Conservation (phyloP, 2,329 filamentous ascomycete genomes). For the Sporothrix curviconia region DNA sequence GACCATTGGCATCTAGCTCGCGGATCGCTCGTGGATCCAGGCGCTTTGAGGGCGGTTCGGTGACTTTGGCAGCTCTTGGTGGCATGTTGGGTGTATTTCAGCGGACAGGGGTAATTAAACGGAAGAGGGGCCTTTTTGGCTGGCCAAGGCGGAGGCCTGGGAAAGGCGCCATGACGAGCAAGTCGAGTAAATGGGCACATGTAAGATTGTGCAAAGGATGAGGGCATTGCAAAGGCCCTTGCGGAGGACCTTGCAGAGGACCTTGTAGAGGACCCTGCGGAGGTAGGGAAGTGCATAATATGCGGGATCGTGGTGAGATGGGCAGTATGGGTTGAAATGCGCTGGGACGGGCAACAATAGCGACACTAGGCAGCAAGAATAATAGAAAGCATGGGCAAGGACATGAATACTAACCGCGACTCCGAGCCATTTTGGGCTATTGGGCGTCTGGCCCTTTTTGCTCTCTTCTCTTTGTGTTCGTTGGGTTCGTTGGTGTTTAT, state of each 20-base stretch:
- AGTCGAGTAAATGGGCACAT: neutral
- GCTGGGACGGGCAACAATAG: neutral
- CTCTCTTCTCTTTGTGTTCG: too few relatives aligned
- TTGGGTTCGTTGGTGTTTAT: neutral
- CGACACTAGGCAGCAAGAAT: neutral
- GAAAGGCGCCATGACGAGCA: neutral
- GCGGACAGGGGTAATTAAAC: conserved; percentile 1
- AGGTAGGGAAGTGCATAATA: too few relatives aligned
- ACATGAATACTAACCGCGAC: conserved; percentile 13
- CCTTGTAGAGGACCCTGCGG: too few relatives aligned
- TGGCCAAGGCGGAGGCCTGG: neutral
- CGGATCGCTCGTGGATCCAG: neutral
- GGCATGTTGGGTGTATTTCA: neutral
- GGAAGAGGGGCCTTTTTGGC: conserved; percentile 2
- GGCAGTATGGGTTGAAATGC: neutral
- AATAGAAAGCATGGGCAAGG: neutral
- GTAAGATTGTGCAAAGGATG: neutral
- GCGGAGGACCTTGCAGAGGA: neutral
- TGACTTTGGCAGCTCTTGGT: neutral
- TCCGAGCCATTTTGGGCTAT: conserved; percentile 14
- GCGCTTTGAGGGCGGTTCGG: neutral
- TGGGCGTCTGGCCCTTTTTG: neutral
- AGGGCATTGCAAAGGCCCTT: neutral
- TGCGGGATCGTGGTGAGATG: neutral
- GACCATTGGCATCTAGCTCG: conserved; percentile 2